Percentiles rank a stretch among this genome's conserved stretches.
These are phyloP conservation scores for Exophiala sp. DNA, from an alignment of 2,329 filamentous ascomycete species.

Conservation along the genomic window DNA sequence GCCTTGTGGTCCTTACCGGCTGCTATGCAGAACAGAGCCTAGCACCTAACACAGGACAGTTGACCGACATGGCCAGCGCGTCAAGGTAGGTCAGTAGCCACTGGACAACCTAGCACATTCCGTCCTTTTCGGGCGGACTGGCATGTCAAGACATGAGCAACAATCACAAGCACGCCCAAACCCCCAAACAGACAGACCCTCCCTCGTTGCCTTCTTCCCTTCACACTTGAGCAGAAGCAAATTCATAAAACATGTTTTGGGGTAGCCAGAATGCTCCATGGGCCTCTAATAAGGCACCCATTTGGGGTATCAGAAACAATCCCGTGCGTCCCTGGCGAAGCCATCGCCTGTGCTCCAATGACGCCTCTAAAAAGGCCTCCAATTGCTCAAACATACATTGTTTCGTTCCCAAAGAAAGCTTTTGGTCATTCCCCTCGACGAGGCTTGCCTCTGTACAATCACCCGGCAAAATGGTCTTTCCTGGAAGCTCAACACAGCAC, in stretches of 20 bases:
- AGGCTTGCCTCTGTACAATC: constrained; percentile 22
- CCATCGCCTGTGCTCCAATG: constrained; percentile 15
- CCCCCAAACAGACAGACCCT: not conserved
- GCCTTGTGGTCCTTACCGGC: not conserved
- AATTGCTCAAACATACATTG: constrained; percentile 19
- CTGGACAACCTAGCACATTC: not conserved
- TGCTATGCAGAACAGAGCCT: not conserved
- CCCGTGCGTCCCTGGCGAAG: constrained; percentile 7
- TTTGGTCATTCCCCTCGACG: constrained; percentile 12
- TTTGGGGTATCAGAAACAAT: constrained; percentile 25
- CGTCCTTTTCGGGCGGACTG: not conserved
- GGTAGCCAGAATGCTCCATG: constrained; percentile 24
- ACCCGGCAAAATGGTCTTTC: constrained; percentile 9
- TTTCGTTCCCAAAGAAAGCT: constrained; percentile 12
- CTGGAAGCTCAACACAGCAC: constrained; percentile 8
- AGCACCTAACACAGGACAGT: not conserved
- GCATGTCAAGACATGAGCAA: not conserved
- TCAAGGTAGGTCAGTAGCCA: not conserved
- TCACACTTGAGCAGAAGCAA: constrained; percentile 10
- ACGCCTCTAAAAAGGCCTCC: constrained; percentile 22
- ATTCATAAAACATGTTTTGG: constrained; percentile 22
- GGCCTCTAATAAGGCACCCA: constrained; percentile 25
- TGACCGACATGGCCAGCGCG: not conserved
- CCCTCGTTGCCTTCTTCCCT: not conserved
- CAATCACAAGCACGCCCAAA: not conserved